Evolutionary conservation across 805 yeast genomes (phyloP), one percentile per base, ranked within the genome.

Genomic region (Ogataea sp.): DNA sequence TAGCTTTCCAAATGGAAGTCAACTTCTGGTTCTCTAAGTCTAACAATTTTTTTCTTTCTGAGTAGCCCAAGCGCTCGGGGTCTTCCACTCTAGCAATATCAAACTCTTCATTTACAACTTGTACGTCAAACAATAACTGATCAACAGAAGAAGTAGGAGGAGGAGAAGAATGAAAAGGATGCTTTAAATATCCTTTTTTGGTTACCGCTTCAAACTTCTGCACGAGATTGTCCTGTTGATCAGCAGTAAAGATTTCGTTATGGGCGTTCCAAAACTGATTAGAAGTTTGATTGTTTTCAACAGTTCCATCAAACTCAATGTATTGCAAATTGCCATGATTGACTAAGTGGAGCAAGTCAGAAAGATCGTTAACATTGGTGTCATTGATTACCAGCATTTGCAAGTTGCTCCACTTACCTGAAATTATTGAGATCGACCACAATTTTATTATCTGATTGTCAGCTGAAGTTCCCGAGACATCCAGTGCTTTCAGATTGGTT

Each of bases 371-470:
- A 11, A 17, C 13, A 17, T 13, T 30, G 13, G 33, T 17, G 18
- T 30, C 11, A n/a, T 18, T 17, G 13, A 30, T 4, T 10, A 30
- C 8, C 3, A 30, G 14, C 21, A 30, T 30, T 17, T 33, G 6
- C 15, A 59, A 44, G 4, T 38, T 23, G 5, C 31, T 39, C 41
- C 53, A 40, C 38, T 56, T 56, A 7, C 60, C 60, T 4, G 45
- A n/a, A 16, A 45, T 46, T 33, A 50, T 50, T 24, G 55, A 46
- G 9, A 50, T 52, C 15, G 44, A 40, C 59, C 62, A 56, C 15
- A 46, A 41, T 36, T 49, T 49, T 16, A 55, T 24, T 8, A 51
- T 40, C 2, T 43, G 23, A 29, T 50, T 52, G 32, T 46, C 48
- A 4, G 56, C 32, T 7, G 29, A 31, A 6, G 34, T 11, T 9